Conservation (phyloP, 768 basidiomycete genomes). For the Auriscalpium orientale region DNA sequence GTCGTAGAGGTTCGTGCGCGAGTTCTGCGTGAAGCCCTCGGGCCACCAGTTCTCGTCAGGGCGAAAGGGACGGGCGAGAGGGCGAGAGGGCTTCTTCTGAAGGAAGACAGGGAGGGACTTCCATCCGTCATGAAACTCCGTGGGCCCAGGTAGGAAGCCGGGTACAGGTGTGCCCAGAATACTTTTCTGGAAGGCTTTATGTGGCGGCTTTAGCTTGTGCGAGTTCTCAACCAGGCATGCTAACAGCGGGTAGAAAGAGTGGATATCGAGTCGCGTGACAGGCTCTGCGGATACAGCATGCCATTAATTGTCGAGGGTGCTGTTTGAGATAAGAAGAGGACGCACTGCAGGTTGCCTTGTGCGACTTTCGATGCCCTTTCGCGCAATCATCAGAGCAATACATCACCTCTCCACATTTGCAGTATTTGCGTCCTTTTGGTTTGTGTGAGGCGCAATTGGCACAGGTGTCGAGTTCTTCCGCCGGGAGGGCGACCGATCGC, state of each 20-base stretch:
- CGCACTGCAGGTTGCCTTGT: background rate
- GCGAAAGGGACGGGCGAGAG: background rate
- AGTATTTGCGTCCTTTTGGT: background rate
- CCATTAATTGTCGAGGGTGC: too few species aligned
- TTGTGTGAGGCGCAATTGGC: background rate
- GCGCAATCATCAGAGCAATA: background rate
- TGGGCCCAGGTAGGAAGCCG: background rate
- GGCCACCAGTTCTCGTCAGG: background rate
- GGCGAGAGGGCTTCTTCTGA: background rate
- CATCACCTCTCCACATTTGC: background rate
- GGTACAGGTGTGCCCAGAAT: background rate
- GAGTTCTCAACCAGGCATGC: slow-evolving; percentile 21
- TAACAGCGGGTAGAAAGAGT: slow-evolving; percentile 26
- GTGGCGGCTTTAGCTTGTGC: slow-evolving; percentile 9
- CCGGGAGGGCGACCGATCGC: background rate
- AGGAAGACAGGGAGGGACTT: background rate
- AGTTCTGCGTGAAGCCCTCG: background rate
- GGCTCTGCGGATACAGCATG: slow-evolving; percentile 17
- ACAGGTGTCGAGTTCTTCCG: background rate
- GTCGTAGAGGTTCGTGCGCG: slow-evolving; percentile 18
- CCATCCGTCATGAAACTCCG: background rate
- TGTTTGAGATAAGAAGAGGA: too few species aligned
- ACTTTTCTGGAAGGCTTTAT: slow-evolving; percentile 20
- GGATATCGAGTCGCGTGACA: slow-evolving; percentile 29
- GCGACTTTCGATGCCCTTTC: background rate